Evolutionary conservation across 371 early-diverging fungal species (phyloP).

Genomic region (Thermomucor indicae-seudaticae): DNA sequence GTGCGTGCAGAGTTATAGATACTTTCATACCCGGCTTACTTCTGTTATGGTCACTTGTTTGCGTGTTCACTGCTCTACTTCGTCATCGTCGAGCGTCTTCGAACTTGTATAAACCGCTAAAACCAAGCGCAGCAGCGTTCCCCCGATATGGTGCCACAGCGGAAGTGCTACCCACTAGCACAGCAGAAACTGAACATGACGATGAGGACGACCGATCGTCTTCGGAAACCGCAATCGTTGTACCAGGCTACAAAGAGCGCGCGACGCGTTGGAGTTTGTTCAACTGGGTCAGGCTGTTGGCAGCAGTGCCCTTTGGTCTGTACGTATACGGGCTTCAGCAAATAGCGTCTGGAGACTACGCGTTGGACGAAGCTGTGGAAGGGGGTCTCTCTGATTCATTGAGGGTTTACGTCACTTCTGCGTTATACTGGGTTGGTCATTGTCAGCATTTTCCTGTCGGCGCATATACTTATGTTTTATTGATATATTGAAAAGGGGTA

Average conservation of each 20-base stretch:
- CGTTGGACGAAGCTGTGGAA: conserved; percentile 15
- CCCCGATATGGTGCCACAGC: conserved; percentile 15
- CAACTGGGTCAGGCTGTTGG: conserved; percentile 5
- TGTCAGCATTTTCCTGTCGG: too few species aligned
- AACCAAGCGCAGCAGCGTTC: neutral
- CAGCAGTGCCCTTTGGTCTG: conserved; percentile 1
- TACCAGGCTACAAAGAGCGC: conserved; percentile 11
- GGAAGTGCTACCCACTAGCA: neutral
- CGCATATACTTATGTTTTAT: too few species aligned
- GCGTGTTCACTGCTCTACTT: neutral
- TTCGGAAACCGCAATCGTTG: conserved; percentile 7
- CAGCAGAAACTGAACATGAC: conserved; percentile 2
- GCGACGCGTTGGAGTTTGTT: conserved; percentile 11
- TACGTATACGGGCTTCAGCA: conserved; percentile 5
- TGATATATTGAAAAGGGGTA: conserved; percentile 14
- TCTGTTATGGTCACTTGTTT: conserved; percentile 4
- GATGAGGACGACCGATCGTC: conserved; percentile 7
- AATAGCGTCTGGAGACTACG: conserved; percentile 1
- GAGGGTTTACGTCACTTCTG: neutral
- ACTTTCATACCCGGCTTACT: conserved; percentile 6
- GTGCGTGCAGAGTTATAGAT: conserved; percentile 7
- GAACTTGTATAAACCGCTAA: conserved; percentile 9
- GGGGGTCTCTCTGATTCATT: conserved; percentile 3
- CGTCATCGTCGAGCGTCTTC: conserved; percentile 7
- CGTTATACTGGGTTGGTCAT: conserved; percentile 22